phyloP scores from a whole-genome alignment of 495 filamentous ascomycete genomes.

The Pseudevernia furfuracea region DNA sequence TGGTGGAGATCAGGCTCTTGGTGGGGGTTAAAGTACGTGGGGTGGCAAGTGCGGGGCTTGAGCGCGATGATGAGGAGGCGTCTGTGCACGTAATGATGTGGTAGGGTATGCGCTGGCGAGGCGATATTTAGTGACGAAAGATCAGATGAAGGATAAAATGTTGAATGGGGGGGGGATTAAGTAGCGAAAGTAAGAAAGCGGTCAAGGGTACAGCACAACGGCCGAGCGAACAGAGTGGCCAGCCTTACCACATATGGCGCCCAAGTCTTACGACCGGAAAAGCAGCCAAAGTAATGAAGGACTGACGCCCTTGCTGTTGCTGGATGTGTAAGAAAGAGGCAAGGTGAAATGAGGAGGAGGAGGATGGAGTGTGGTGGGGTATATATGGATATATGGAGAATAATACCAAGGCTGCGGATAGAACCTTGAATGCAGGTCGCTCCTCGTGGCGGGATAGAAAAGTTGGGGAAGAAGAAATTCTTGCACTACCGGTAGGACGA shows the following conservation, averaged over 20 bases:
- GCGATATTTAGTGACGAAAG: neutral
- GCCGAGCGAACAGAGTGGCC: conserved; percentile 1
- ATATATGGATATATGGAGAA: too few species aligned
- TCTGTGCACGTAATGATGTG: neutral
- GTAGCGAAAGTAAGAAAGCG: neutral
- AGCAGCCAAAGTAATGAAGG: neutral
- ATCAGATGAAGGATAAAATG: neutral
- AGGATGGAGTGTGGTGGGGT: neutral
- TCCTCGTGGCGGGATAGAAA: conserved; percentile 4
- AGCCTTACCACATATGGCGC: conserved; percentile 1
- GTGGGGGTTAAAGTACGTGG: neutral
- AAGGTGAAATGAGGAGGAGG: neutral
- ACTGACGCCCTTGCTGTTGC: neutral
- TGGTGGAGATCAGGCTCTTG: neutral
- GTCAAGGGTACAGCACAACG: neutral
- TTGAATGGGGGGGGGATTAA: neutral
- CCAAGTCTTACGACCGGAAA: conserved; percentile 5
- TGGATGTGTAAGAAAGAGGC: neutral
- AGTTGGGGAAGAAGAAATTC: too few species aligned
- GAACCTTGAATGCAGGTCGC: conserved; percentile 6
- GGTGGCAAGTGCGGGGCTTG: neutral
- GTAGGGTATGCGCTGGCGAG: neutral
- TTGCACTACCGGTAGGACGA: too few species aligned
- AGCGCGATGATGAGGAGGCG: neutral
- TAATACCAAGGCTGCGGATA: neutral